These are phyloP conservation scores for Chlorella sp. DNA, from an alignment of 139 green algal genomes.

Conservation along the genomic window DNA sequence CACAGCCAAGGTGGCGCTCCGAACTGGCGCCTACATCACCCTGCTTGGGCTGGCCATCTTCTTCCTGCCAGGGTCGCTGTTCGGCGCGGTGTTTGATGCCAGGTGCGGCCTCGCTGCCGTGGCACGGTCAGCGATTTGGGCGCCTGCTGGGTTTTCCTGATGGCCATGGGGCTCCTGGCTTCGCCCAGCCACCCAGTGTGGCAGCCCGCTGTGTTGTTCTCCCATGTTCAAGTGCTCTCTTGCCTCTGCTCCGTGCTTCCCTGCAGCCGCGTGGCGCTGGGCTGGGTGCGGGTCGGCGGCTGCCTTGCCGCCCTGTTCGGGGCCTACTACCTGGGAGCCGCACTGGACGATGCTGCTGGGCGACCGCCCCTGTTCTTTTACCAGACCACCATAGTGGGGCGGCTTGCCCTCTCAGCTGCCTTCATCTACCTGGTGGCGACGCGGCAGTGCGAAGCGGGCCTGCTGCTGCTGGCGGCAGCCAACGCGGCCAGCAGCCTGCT, in stretches of 20 bases:
- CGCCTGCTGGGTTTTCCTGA: no score
- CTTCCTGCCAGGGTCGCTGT: background rate
- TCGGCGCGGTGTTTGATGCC: slow-evolving; percentile 12
- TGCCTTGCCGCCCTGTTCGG: slow-evolving; percentile 43
- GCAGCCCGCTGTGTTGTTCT: background rate
- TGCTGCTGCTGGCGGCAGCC: slow-evolving; percentile 31
- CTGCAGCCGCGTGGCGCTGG: slow-evolving; percentile 4
- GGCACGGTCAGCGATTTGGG: no score
- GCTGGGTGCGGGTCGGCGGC: slow-evolving; percentile 42
- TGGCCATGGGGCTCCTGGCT: no score
- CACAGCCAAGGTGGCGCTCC: slow-evolving; percentile 20
- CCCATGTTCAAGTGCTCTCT: background rate
- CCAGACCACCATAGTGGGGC: slow-evolving; percentile 9
- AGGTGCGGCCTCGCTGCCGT: no score
- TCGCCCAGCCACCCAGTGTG: no score
- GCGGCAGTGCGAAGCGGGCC: slow-evolving; percentile 8
- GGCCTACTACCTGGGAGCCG: slow-evolving; percentile 43
- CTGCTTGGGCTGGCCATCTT: slow-evolving; percentile 14
- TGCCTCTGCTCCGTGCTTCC: background rate
- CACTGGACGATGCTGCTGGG: slow-evolving; percentile 38
- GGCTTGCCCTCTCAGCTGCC: slow-evolving; percentile 11
- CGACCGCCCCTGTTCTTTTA: slow-evolving; percentile 36
- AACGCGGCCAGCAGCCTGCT: slow-evolving; percentile 13
- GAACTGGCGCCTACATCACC: slow-evolving; percentile 36
- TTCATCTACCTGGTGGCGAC: slow-evolving; percentile 25